A percentile compares a stretch with the other conserved stretches of the same genome.
Evolutionary conservation across 2,329 filamentous ascomycete genomes (phyloP).

Genomic region (Leptosphaerulina australis): DNA sequence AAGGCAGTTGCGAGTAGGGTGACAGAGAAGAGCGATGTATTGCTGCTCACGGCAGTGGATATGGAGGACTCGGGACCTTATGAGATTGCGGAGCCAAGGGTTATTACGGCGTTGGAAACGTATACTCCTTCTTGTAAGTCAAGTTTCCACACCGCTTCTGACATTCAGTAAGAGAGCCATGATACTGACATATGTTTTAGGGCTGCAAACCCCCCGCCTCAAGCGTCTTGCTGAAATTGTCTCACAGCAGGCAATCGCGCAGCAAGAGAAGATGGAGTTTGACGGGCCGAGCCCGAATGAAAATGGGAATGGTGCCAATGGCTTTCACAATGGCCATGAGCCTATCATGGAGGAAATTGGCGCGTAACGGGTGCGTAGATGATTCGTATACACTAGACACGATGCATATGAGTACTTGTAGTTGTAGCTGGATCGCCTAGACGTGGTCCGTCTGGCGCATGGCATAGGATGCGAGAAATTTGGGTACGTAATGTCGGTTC

Average conservation of each 20-base stretch:
- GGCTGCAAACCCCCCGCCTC: constrained; percentile 92
- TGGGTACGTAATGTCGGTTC: too few species aligned
- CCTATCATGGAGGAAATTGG: constrained; percentile 33
- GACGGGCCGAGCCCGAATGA: constrained; percentile 35
- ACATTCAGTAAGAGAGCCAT: too few species aligned
- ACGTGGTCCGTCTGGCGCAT: too few species aligned
- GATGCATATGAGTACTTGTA: constrained; percentile 15
- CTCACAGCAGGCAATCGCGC: constrained; percentile 91
- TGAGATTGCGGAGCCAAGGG: constrained; percentile 94
- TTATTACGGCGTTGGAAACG: constrained; percentile 94
- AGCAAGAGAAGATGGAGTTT: constrained; percentile 82
- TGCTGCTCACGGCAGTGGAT: constrained; percentile 91
- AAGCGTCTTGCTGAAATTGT: constrained; percentile 99
- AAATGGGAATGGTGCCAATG: constrained; percentile 30
- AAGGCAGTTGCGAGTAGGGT: constrained; percentile 97
- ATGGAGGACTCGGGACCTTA: constrained; percentile 99
- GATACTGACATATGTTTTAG: constrained; percentile 56
- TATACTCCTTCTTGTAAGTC: constrained; percentile 95
- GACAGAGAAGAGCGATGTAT: constrained; percentile 96
- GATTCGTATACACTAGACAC: constrained; percentile 4
- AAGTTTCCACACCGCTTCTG: too few species aligned
- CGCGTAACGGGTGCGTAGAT: not conserved
- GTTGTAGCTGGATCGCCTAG: constrained; percentile 1
- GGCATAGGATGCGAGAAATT: too few species aligned
- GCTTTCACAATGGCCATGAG: constrained; percentile 31